Evolutionary conservation across 225 moss, liverwort and hornwort genomes (phyloP).

Genomic region (Neckera pumila): DNA sequence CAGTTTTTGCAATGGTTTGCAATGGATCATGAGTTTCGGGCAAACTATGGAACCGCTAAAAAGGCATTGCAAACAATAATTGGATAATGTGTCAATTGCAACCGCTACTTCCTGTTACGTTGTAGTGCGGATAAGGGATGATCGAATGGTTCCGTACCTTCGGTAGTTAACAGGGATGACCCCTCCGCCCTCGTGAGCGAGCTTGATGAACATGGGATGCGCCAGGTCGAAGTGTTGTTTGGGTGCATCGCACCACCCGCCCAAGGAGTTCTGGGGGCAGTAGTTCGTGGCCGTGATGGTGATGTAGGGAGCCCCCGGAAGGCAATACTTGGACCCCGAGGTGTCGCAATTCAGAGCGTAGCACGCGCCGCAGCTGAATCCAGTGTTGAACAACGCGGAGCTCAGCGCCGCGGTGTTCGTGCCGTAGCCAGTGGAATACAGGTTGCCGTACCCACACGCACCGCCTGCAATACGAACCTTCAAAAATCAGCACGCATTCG

Average conservation of each 20-base stretch:
- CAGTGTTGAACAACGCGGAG: slow-evolving; percentile 39
- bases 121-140: not conserved
- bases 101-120: not conserved
- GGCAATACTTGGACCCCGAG: slow-evolving; percentile 29
- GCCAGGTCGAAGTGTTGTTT: slow-evolving; percentile 50
- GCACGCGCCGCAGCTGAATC: slow-evolving; percentile 43
- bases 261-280: slow-evolving; percentile 33
- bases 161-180: slow-evolving; percentile 44
- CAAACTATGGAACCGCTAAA: too few relatives aligned
- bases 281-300: slow-evolving; percentile 42
- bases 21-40: not conserved
- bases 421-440: slow-evolving; percentile 46
- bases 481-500: not conserved
- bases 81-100: not conserved
- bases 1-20: not conserved
- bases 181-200: slow-evolving; percentile 30
- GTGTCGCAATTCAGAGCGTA: slow-evolving; percentile 21
- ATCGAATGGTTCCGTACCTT: not conserved
- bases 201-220: slow-evolving; percentile 31
- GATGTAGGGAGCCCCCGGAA: slow-evolving; percentile 8
- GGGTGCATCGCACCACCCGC: slow-evolving; percentile 50
- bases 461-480: slow-evolving; percentile 18
- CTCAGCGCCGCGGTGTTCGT: slow-evolving; percentile 37
- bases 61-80: not conserved
- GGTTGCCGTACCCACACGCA: slow-evolving; percentile 48